Base-by-base conservation (phyloP, 1,284 basidiomycete species). In the Vanrija sp. region DNA sequence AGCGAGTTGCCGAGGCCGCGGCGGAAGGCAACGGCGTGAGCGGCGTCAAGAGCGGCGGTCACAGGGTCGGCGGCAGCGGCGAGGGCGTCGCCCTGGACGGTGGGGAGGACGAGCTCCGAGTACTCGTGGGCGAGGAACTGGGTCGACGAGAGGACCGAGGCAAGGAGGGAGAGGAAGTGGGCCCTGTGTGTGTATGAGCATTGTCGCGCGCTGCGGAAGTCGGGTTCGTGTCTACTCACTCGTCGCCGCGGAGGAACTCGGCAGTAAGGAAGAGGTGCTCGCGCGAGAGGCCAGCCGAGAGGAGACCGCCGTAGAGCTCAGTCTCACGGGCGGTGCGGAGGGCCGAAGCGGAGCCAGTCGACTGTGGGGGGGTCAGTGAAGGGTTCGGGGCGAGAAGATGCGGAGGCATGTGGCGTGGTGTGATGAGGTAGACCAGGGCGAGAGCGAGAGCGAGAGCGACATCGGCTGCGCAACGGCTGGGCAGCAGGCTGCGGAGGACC, bases 191-290 rank as follows among this genome's bases (percentile, higher is more conserved):
- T 44, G 38, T n/a, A n/a, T 44, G 25, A 51, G 51, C 34, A 12
- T 46, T 19, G 34, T 18, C 15, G 23, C 19, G 18, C 23, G 12
- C 19, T 6, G 4, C 26, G 15, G 19, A 15, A 23, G 21, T 23
- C 21, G 25, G 12, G 16, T 16, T 10, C 18, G 3, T 19, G 47
- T 28, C n/a, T n/a, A 89, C 91, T 81, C 78, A 97, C 94, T 98
- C 95, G 76, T 98, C 92, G 51, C 91, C 94, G 61, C 87, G 86
- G 66, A 98, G 80, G 80, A 98, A 98, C 75, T 98, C 93, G 61
- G 95, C 92, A 46, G 89, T 95, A 67, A 94, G 79, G 62, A 91
- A 85, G 46, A 98, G 83, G 79, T 97, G 87, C 80, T 98, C 95
- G 68, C 94, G 83, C 42, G 87, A 84, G 65, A 98, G 81, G 63